Base-by-base conservation (phyloP, 108 stramenopile genomes). In the Nitzschia sp. region DNA sequence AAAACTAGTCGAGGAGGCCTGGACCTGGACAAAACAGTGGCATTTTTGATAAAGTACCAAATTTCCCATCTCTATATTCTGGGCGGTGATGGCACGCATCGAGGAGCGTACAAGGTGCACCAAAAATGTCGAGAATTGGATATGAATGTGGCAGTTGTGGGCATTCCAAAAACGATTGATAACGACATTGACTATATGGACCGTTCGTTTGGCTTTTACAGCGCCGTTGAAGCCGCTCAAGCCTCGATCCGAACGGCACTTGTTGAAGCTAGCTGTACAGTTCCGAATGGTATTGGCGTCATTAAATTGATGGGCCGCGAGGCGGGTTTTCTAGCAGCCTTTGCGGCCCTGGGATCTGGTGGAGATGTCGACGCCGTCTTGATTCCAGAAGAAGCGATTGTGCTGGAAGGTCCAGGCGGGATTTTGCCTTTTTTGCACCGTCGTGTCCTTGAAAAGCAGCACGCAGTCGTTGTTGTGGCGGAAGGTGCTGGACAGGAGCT, bases 251-350 rank as follows among this genome's bases (percentile, higher is more conserved):
- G 72, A 0, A 77, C 80, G 22, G 90, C 90, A 6, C 81, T 84
- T 17, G 87, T 78, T 4, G 96, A 96, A 78, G 93, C 93, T 16
- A 72, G 46, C 46, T 89, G 89, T 58, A 87, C 82, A 53, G 41
- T 88, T 23, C 96, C 96, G 19, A 85, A 88, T 58, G 73, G 65
- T 15, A 38, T 82, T 44, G 77, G 77, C 3, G 62, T 96, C 33
- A 88, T 96, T 32, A 96, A 96, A 65, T 74, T 96, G 5, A 94
- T 94, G 93, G 94, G 94, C 16, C 84, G 94, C 8, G 66, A 77
- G 23, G 80, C 82, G 16, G 93, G 93, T 5, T 95, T 87, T 63
- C 72, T 95, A 34, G 92, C 95, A 3, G 85, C 86, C 15, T 81
- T 83, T 80, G 80, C 94, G 0, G 76, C 92, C 8, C 61, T 97